Conservation (phyloP, 306 rosid genomes). For the Cucurbita ficifolia region DNA sequence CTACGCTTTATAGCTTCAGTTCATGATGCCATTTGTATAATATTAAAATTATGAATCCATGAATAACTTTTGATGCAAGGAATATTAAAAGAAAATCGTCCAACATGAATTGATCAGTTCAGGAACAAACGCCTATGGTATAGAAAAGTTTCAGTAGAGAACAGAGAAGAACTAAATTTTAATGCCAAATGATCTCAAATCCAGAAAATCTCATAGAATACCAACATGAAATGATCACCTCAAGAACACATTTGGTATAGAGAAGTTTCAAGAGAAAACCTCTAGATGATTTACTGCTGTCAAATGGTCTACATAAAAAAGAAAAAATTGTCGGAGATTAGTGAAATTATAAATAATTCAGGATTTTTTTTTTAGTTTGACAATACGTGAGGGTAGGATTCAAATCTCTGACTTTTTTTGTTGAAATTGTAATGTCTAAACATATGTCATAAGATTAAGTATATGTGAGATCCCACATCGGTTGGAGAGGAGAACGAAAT, state of each 20-base stretch:
- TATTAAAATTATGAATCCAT: neutral
- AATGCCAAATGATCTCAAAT: neutral
- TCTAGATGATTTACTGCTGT: neutral
- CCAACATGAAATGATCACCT: neutral
- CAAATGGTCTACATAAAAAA: neutral
- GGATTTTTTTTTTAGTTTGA: too few relatives aligned
- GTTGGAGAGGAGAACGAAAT: too few relatives aligned
- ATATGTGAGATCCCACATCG: too few relatives aligned
- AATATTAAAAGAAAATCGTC: neutral
- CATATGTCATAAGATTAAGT: too few relatives aligned
- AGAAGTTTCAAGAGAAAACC: neutral
- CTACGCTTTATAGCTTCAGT: constrained; percentile 54
- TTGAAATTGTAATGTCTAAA: neutral
- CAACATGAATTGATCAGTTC: neutral
- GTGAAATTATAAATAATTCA: too few relatives aligned
- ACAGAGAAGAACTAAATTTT: neutral
- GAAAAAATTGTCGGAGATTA: neutral
- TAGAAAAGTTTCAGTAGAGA: neutral
- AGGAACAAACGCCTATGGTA: neutral
- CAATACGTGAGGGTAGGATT: neutral
- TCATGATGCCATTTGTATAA: constrained; percentile 15
- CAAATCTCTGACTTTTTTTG: neutral
- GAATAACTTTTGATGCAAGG: neutral
- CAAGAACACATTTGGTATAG: neutral
- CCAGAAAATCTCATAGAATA: neutral